These are phyloP conservation scores for Ceratobasidium sp. DNA, from an alignment of 1,284 basidiomycete genomes.

Conservation along the genomic window DNA sequence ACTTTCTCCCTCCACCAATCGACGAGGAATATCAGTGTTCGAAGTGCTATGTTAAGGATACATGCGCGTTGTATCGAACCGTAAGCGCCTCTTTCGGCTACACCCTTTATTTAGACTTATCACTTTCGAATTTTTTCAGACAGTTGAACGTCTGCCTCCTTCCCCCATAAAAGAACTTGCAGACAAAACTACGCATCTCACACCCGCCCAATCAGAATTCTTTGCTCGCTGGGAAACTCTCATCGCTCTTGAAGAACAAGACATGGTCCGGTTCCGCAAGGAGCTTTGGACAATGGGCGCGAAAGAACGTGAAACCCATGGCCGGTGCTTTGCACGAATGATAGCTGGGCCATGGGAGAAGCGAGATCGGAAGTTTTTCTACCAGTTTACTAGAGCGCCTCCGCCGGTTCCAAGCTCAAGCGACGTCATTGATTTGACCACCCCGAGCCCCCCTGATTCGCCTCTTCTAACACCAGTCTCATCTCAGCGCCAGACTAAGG, in stretches of 20 bases:
- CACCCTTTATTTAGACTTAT: background rate
- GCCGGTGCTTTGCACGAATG: slow-evolving; percentile 86
- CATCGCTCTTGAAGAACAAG: slow-evolving; percentile 89
- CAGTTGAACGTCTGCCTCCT: slow-evolving; percentile 71
- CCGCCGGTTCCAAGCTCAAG: background rate
- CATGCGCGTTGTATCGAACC: slow-evolving; percentile 94
- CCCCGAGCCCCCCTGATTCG: slow-evolving; percentile 8
- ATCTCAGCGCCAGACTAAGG: slow-evolving; percentile 35
- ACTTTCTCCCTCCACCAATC: slow-evolving; percentile 87
- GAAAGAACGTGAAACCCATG: slow-evolving; percentile 77
- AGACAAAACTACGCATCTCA: slow-evolving; percentile 84
- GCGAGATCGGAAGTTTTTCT: slow-evolving; percentile 26
- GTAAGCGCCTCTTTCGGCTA: slow-evolving; percentile 56
- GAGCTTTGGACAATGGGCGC: slow-evolving; percentile 96
- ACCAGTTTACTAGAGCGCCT: slow-evolving; percentile 31
- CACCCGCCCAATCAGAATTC: slow-evolving; percentile 73
- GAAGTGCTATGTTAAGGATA: slow-evolving; percentile 83
- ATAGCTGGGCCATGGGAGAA: slow-evolving; percentile 49
- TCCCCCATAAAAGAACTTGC: slow-evolving; percentile 78
- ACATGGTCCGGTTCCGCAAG: slow-evolving; percentile 81
- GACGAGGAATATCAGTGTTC: slow-evolving; percentile 84
- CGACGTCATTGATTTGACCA: slow-evolving; percentile 20
- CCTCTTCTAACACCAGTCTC: slow-evolving; percentile 33
- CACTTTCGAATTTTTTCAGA: slow-evolving; percentile 57
- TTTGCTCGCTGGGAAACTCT: slow-evolving; percentile 93